Base-by-base conservation (phyloP, 164 flowering plant genomes). In the Litsea cubeba region DNA sequence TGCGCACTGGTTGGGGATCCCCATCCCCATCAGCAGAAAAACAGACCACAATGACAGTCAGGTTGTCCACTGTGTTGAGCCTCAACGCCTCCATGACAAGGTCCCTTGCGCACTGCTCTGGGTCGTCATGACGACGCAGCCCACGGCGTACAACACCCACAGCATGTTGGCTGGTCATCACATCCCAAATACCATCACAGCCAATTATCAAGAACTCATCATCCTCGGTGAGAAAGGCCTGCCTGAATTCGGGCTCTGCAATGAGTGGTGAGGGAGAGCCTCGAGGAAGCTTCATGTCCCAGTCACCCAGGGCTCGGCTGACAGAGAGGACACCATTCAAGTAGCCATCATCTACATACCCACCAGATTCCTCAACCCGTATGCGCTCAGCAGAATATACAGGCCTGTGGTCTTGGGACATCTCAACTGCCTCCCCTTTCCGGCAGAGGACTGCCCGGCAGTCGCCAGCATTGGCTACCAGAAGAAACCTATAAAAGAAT, bases 171-270 rank as follows among this genome's bases (percentile, higher is more conserved):
- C 94, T 94, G 1, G 95, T 75, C 92, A 94, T 87, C 49, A 87
- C 94, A 80, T 94, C 98, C 98, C 98, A 94, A 22, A 94, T 85
- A 20, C 98, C 97, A 68, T 94, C 98, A 49, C 97, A 94, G 1
- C 89, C 97, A 7, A 94, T 84, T 62, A 94, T 88, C 78, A 94
- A 83, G 77, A 94, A 94, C 73, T 94, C 98, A 54, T 94, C 98
- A 11, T 91, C 96, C 75, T 88, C 91, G 6, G 92, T 91, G 63
- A 94, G 79, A 23, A 81, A 51, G 5, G 80, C 73, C 69, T 83
- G 90, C 51, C 81, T 76, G 65, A 92, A 83, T 64, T 91, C 98
- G 3, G 97, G 98, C 46, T 92, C 93, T 1, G 95, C 90, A 40
- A 87, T 91, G 15, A 92, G 89, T 8, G 97, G 98, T 1, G 94